Base-by-base conservation (phyloP, 1,284 basidiomycete genomes). In the Ustilago bromivora region DNA sequence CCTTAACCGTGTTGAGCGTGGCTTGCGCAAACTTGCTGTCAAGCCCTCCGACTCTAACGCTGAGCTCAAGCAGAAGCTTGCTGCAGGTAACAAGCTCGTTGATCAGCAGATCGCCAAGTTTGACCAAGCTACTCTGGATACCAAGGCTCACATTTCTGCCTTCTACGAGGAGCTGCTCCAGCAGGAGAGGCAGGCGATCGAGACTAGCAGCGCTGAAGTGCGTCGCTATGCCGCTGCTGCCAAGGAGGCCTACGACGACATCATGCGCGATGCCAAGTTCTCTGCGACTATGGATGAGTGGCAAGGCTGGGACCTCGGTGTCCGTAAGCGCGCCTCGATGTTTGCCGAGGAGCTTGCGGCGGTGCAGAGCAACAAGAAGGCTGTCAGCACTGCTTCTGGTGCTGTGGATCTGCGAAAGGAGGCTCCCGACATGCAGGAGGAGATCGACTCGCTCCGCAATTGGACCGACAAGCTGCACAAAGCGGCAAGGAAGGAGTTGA, bases 181-280 rank as follows among this genome's bases (percentile, higher is more conserved):
- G 34, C 66, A 74, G 34, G 83, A 85, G 49, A 46, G 54, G 28
- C 61, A 73, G 23, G 57, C 79, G 5, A 66, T 83, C 57, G 74
- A 83, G 52, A 67, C 79, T 9, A 71, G 77, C 47, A 67, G 75
- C 31, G 68, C 66, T 41, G 74, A 81, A 32, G 74, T 85, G 38
- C 77, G 77, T 4, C 61, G 73, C n/a, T 84, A 72, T 47, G 66
- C 75, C 28, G 57, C 35, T 0, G 68, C 78, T 32, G 82, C 80
- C 35, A 65, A 72, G 41, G 57, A 71, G n/a, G 71, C 66, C 4
- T 84, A 78, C 59, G 75, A 76, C 63, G 62, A 66, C 17, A 65
- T 82, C 32, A 84, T 85, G 81, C 65, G 71, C 31, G 60, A 74
- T 11, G 76, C 72, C 62, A 82, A 83, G 61, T 85, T 85, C 58